Evolutionary conservation across 1,139 yeast species (phyloP), one percentile per base, ranked within the genome.

Genomic region (Hanseniaspora uvarum): DNA sequence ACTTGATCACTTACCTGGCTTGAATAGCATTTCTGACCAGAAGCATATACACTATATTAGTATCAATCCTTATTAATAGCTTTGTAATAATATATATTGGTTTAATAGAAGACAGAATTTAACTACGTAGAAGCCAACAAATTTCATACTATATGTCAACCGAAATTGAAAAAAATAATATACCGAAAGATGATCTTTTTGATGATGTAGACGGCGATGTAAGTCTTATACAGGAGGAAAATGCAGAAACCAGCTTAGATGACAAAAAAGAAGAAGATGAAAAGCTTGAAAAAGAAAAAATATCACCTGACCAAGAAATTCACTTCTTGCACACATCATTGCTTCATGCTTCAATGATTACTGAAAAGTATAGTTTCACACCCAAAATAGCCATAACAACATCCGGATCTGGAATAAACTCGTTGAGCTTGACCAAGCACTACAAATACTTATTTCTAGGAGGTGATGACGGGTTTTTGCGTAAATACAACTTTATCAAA

Each of bases 401-500:
- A 59, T 71, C 85, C 2, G 68, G 82, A 0, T 80, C 80, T 52
- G 53, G 53, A 19, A 80, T 94, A 44, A 88, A 88, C 67, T 76
- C 94, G 7, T 64, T 92, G 52, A 84, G 94, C 7, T 73, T 88
- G 54, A 79, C 95, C 0, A 80, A 79, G 63, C 95, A 95, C 8
- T 83, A 92, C 47, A 83, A 83, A 64, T 89, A 89, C 84, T 74
- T 92, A 54, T 81, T 89, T 62, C 83, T 96, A 1, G 99, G 99
- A 21, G 98, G 98, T 5, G 94, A 86, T 60, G 99, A 92, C 66
- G 99, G 99, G 12, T 86, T 81, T 62, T 85, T 92, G 43, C 72
- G 98, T 52, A 86, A 86, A 64, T 92, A 83, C 68, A 96, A 94
- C 67, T 84, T 92, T 59, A 76, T 82, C 46, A 83, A 83, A 38